Conservation (phyloP, 768 basidiomycete genomes). For the Coprinellus micaceus region DNA sequence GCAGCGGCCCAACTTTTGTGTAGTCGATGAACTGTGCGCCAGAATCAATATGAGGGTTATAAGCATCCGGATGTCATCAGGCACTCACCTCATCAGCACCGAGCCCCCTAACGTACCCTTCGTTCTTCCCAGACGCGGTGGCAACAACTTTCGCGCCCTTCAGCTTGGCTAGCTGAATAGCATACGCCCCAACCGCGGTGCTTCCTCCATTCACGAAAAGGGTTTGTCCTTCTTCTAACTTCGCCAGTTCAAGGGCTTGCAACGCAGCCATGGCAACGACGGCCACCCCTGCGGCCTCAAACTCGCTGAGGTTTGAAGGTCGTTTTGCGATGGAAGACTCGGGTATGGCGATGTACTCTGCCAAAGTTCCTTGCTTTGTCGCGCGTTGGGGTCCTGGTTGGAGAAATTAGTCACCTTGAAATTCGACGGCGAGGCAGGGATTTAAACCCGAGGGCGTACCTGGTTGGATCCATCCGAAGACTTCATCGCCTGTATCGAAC, state of each 20-base stretch:
- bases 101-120: conserved; percentile 48
- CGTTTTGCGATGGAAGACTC: conserved; percentile 36
- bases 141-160: conserved; percentile 56
- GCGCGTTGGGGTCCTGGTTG: conserved; percentile 26
- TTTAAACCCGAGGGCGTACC: conserved; percentile 15
- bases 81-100: conserved; percentile 63
- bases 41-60: neutral
- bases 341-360: conserved; percentile 52
- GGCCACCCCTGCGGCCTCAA: conserved; percentile 58
- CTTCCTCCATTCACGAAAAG: conserved; percentile 73
- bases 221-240: conserved; percentile 54
- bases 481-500: conserved; percentile 56
- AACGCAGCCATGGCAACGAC: conserved; percentile 60
- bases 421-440: neutral
- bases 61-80: conserved; percentile 13
- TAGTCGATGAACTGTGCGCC: conserved; percentile 59
- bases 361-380: conserved; percentile 51
- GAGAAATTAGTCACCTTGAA: neutral
- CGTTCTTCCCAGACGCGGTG: conserved; percentile 59
- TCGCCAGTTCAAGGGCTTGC: conserved; percentile 45
- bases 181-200: conserved; percentile 63
- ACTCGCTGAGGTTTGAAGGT: conserved; percentile 48
- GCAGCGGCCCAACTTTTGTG: conserved; percentile 42
- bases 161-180: conserved; percentile 70
- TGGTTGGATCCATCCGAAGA: conserved; percentile 53